A percentile compares a stretch with the other conserved stretches of the same genome.
phyloP scores from a whole-genome alignment of 768 basidiomycete species.

The Strobilomyces echinocephalus region DNA sequence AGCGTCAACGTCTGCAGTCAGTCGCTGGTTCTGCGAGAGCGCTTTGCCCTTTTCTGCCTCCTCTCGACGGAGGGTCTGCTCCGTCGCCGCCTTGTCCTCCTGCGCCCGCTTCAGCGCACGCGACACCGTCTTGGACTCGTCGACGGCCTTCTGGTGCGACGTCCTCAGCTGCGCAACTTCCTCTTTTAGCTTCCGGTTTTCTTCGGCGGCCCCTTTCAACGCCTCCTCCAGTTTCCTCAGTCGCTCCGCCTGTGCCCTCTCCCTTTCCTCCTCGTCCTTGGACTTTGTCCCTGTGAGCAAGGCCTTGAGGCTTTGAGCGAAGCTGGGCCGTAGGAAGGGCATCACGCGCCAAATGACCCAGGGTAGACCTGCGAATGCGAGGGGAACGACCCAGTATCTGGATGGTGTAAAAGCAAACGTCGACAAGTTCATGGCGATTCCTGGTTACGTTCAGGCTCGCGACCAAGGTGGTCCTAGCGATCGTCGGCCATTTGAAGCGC shows the following conservation, averaged over 20 bases:
- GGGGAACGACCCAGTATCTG: constrained; percentile 25
- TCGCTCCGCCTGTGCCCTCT: constrained; percentile 9
- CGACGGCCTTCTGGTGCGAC: constrained; percentile 1
- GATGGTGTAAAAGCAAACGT: constrained; percentile 25
- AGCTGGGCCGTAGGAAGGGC: background rate
- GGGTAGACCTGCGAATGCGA: constrained; percentile 27
- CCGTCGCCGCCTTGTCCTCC: constrained; percentile 12
- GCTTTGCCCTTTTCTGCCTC: constrained; percentile 18
- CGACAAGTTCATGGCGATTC: constrained; percentile 27
- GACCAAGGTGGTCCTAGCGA: constrained; percentile 8
- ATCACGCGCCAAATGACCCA: constrained; percentile 20
- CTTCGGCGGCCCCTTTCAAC: constrained; percentile 3
- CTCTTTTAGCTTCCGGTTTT: constrained; percentile 18
- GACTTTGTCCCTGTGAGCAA: constrained; percentile 2
- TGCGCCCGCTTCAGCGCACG: constrained; percentile 17
- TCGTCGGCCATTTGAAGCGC: constrained; percentile 24
- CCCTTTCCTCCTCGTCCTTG: constrained; percentile 22
- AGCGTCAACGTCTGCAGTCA: constrained; percentile 10
- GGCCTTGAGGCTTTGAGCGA: background rate
- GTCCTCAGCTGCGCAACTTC: constrained; percentile 13
- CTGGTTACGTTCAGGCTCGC: constrained; percentile 21
- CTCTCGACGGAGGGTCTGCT: constrained; percentile 20
- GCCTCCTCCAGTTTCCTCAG: constrained; percentile 17
- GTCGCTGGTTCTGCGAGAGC: constrained; percentile 10
- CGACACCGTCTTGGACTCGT: constrained; percentile 12